These are phyloP conservation scores for Globisporangium yorkense DNA, from an alignment of 352 stramenopile genomes.

Conservation along the genomic window DNA sequence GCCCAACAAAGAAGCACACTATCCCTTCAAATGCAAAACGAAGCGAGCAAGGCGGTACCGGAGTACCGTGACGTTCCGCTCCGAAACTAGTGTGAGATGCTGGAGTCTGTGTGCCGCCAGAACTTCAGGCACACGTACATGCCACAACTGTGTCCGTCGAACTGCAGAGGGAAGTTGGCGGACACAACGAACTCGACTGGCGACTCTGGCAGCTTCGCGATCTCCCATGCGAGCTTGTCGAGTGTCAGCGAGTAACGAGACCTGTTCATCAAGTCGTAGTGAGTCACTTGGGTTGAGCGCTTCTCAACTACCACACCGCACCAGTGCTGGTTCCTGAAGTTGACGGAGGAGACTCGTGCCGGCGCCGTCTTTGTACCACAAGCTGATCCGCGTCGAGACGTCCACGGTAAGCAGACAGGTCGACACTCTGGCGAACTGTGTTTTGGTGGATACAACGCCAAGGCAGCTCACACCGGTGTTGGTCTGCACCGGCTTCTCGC, in stretches of 20 bases:
- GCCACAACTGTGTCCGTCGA: background rate
- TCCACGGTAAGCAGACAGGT: too few relatives aligned
- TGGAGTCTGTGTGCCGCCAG: background rate
- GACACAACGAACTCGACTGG: background rate
- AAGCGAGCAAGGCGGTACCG: too few relatives aligned
- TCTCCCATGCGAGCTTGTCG: background rate
- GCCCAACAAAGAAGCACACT: too few relatives aligned
- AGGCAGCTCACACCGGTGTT: background rate
- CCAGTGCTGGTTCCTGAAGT: background rate
- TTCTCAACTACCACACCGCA: background rate
- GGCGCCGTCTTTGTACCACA: background rate
- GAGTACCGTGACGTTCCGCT: too few relatives aligned
- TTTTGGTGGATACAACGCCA: too few relatives aligned
- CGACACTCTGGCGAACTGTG: background rate
- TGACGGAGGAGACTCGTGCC: background rate
- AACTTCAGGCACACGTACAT: background rate
- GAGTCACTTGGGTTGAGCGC: background rate
- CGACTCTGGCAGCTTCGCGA: background rate
- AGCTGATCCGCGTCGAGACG: too few relatives aligned
- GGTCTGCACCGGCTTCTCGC: background rate
- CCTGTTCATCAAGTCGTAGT: conserved; percentile 1
- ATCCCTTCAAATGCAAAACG: too few relatives aligned
- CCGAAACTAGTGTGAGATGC: too few relatives aligned
- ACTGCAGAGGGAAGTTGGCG: background rate
- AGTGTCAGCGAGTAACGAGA: background rate